Base-by-base conservation (phyloP, 768 basidiomycete species). In the Serpula lacrymans region DNA sequence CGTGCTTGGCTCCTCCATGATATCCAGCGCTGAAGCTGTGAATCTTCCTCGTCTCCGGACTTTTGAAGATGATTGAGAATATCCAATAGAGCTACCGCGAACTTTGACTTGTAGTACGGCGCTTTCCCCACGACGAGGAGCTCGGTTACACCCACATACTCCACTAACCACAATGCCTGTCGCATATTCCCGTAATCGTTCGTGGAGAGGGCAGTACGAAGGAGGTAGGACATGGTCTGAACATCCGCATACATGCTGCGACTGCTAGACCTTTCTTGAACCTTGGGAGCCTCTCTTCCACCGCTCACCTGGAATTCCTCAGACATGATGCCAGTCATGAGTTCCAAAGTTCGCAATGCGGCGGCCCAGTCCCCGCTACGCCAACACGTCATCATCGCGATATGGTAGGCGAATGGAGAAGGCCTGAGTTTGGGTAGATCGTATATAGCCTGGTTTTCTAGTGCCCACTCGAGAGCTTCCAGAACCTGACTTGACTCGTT, bases 251-350 rank as follows among this genome's bases (percentile, higher is more conserved):
- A 40, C 32, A 80, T 45, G 45, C 67, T 71, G 44, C 69, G 64
- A 20, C 73, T 74, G 23, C 54, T 39, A n/a, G 64, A 58, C 26
- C 69, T 70, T 51, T 60, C 61, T 45, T 73, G 70, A 9, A 68
- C 51, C 42, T 57, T 62, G 7, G 75, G 78, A 4, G 71, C 35
- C 10, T 14, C 26, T 34, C 43, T 57, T 4, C 69, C 74, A 62
- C 70, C 69, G 9, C 41, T 42, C 27, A 49, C 51, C 24, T 48
- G 5, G 44, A 81, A 80, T 35, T 76, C 76, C 40, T 74, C 69
- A 2, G 59, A 51, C 44, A 71, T 73, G 49, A 75, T 78, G 5
- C 87, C 86, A 3, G 84, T 83, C 79, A 89, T 83, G 48, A 86
- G 63, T 46, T 85, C 77, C 57, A 88, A 83, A 13, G 74, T 62